Evolutionary conservation across 225 moss, liverwort and hornwort genomes (phyloP), one percentile per base, ranked within the genome.

Genomic region (Polytrichum formosum): DNA sequence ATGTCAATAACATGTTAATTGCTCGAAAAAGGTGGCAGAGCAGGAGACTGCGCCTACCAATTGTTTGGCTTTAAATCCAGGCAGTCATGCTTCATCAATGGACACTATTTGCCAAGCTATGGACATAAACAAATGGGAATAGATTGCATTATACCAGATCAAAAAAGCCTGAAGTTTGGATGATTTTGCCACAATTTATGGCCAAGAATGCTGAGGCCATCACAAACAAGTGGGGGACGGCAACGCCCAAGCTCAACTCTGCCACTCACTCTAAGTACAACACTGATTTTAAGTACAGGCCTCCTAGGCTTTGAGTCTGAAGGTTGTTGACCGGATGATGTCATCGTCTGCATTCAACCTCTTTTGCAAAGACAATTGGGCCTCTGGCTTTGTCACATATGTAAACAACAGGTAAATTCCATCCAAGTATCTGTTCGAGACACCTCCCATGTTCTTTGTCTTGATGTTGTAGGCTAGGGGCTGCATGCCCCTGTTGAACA

Each of bases 401-500:
- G 97, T 98, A 76, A 98, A 94, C 56, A 98, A 74, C 71, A 98
- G 74, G 74, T 98, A 98, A 64, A 94, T 91, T 66, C 97, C 97
- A 73, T 98, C 97, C 87, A 98, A 79, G 75, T 98, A 98, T 81
- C 97, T 98, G 81, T 74, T 98, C 3, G 90, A 73, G 17, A 88
- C 73, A 77, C 97, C 97, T 73, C 82, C 86, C 97, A 98, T 94
- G 72, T 94, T 91, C 86, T 91, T 98, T 61, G 90, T 92, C 75
- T 88, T 92, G 66, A 98, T 94, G 54, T 94, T 94, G 75, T 98
- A 98, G 31, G 94, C 94, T 60, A 98, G 88, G 17, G 97, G 97
- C 81, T 98, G 97, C 97, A 98, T 92, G 37, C 97, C 97, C 70
- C 97, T 87, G 70, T 98, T 98, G 75, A 98, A 98, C 97, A 98